These are phyloP conservation scores for Bacidia gigantensis DNA, from an alignment of 495 filamentous ascomycete genomes.

Conservation along the genomic window DNA sequence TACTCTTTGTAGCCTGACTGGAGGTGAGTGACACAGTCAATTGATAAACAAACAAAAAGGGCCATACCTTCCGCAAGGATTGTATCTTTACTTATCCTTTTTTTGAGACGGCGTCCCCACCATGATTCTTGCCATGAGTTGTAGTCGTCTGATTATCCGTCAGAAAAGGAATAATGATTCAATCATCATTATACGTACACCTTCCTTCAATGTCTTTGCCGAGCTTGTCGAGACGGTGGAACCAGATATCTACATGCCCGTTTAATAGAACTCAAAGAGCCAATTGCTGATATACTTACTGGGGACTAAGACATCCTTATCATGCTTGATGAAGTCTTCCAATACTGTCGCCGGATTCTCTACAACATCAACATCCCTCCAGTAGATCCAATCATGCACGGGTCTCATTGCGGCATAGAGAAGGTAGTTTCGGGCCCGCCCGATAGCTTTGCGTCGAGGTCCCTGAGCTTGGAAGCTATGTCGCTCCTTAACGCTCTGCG, in stretches of 20 bases:
- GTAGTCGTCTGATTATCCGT: constrained; percentile 18
- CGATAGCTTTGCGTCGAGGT: constrained; percentile 63
- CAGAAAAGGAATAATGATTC: not conserved
- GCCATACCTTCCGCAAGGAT: constrained; percentile 17
- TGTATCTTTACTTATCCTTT: constrained; percentile 9
- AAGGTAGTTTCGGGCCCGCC: constrained; percentile 61
- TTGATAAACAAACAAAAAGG: not conserved
- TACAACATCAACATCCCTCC: constrained; percentile 72
- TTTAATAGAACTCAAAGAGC: constrained; percentile 20
- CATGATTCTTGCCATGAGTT: constrained; percentile 20
- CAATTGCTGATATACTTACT: constrained; percentile 37
- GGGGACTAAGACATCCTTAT: constrained; percentile 64
- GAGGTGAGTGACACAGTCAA: not conserved
- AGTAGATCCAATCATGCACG: constrained; percentile 77
- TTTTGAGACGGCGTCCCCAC: constrained; percentile 11
- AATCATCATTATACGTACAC: constrained; percentile 41
- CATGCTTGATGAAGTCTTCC: constrained; percentile 68
- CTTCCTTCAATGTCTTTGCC: constrained; percentile 63
- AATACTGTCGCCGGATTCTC: constrained; percentile 59
- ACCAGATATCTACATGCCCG: constrained; percentile 57
- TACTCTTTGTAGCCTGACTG: constrained; percentile 59
- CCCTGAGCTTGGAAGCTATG: constrained; percentile 63
- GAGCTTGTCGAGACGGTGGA: constrained; percentile 54
- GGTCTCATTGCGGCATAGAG: constrained; percentile 54
- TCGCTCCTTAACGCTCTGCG: constrained; percentile 51